A percentile compares a stretch with the other conserved stretches of the same genome.
phyloP scores from a whole-genome alignment of 2,329 filamentous ascomycete species.

The Neofusicoccum laricinum region DNA sequence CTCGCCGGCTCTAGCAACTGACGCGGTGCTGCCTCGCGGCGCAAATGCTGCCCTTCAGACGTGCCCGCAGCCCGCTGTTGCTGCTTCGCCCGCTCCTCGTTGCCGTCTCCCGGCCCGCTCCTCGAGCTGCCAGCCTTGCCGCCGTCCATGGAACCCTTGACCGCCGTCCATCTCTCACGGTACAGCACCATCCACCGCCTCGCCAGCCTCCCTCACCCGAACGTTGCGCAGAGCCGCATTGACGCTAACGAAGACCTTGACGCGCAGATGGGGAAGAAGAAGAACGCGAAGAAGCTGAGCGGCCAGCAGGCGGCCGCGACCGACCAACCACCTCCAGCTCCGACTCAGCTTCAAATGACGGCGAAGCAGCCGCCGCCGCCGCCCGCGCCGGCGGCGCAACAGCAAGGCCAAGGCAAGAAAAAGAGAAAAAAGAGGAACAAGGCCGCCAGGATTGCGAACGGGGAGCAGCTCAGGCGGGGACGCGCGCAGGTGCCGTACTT shows the following conservation, averaged over 20 bases:
- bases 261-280: slow-evolving; percentile 13
- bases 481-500: neutral
- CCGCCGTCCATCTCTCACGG: neutral
- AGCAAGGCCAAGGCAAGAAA: neutral
- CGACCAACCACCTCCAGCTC: neutral
- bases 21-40: neutral
- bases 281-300: slow-evolving; percentile 13
- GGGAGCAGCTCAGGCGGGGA: neutral
- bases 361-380: neutral
- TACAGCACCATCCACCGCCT: neutral
- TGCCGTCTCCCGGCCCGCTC: neutral
- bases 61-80: neutral
- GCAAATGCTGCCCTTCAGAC: neutral
- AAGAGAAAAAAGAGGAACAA: neutral
- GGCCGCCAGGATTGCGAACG: neutral
- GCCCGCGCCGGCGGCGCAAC: neutral
- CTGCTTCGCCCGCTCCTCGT: neutral
- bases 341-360: no score
- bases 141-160: slow-evolving; percentile 10
- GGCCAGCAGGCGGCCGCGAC: neutral
- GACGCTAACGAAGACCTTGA: neutral
- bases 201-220: neutral
- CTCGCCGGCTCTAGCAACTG: neutral
- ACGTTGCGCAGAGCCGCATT: neutral
- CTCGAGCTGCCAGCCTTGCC: neutral